Evolutionary conservation across 495 filamentous ascomycete genomes (phyloP).

Genomic region (Cercophora samala): DNA sequence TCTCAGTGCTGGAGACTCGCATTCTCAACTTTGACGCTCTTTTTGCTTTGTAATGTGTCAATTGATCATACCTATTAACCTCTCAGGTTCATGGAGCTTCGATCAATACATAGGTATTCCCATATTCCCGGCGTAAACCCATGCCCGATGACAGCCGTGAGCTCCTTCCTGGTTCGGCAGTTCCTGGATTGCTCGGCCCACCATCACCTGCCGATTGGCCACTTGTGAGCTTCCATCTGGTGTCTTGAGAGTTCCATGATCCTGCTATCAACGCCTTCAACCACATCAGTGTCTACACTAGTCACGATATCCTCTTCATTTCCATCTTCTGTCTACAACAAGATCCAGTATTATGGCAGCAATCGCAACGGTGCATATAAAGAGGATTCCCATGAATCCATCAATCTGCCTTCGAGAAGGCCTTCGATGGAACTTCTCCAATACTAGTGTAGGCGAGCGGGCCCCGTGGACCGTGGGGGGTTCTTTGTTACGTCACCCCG

Average conservation of each 20-base stretch:
- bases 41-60: too few species aligned
- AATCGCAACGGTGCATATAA: not conserved
- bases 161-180: not conserved
- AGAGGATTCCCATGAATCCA: not conserved
- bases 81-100: not conserved
- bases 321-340: not conserved
- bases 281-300: too few species aligned
- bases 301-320: not conserved
- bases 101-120: not conserved
- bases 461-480: not conserved
- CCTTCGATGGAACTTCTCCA: not conserved
- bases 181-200: not conserved
- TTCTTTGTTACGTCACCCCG: constrained; percentile 8
- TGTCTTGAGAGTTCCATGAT: not conserved
- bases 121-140: not conserved
- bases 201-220: not conserved
- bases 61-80: too few species aligned
- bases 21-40: too few species aligned
- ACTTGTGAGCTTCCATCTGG: not conserved
- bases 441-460: not conserved
- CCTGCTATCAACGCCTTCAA: not conserved
- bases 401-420: not conserved
- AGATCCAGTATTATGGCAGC: not conserved
- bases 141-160: not conserved
- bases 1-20: too few species aligned